Evolutionary conservation across 164 flowering plant genomes (phyloP).

Genomic region (Aristolochia fimbriata): DNA sequence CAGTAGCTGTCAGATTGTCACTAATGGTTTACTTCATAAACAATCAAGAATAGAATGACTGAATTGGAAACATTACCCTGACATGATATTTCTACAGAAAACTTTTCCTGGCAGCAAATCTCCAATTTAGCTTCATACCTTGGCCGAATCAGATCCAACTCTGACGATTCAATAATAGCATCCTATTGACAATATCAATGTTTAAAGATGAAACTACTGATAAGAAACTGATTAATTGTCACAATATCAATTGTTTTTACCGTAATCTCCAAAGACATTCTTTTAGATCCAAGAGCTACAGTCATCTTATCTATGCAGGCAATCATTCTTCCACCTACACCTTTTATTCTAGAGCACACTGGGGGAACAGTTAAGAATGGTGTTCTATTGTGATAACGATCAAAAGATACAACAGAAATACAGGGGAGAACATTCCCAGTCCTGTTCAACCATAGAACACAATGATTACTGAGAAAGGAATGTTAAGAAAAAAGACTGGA

Average conservation of each 20-base stretch:
- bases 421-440: slow-evolving; percentile 32
- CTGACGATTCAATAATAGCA: slow-evolving; percentile 24
- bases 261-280: slow-evolving; percentile 30
- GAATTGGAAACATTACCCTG: slow-evolving; percentile 28
- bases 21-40: no score
- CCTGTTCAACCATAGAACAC: slow-evolving; percentile 22
- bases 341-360: slow-evolving; percentile 17
- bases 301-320: slow-evolving; percentile 11
- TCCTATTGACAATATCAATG: slow-evolving; percentile 23
- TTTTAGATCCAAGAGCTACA: slow-evolving; percentile 23
- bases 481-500: not conserved
- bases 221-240: no score
- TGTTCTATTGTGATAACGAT: slow-evolving; percentile 34
- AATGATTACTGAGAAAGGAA: not conserved
- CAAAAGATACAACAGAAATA: slow-evolving; percentile 36
- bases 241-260: slow-evolving; percentile 17
- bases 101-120: slow-evolving; percentile 26
- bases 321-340: not conserved
- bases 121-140: slow-evolving; percentile 37
- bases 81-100: slow-evolving; percentile 29
- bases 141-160: slow-evolving; percentile 49
- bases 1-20: no score
- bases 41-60: no score
- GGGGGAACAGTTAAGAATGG: slow-evolving; percentile 33
- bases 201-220: no score